Percentiles rank a stretch among this genome's conserved stretches.
Conservation (phyloP, 192 early-diverging fungal species). For the Spinellus fusiger region DNA sequence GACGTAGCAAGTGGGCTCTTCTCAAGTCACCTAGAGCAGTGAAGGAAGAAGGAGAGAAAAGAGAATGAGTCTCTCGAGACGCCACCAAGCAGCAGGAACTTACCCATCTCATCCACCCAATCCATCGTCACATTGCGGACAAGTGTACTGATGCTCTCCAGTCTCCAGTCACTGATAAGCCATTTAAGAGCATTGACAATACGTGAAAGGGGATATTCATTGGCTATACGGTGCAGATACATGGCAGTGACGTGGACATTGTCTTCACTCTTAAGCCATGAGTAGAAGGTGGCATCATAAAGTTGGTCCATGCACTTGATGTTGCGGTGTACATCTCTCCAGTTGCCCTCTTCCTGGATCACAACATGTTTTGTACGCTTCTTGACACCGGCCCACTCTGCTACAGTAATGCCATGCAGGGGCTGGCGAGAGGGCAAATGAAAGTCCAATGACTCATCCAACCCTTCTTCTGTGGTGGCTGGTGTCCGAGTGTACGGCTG, state of each 20-base stretch:
- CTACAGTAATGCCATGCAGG: constrained; percentile 14
- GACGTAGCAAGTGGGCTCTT: constrained; percentile 38
- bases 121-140: constrained; percentile 66
- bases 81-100: neutral
- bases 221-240: constrained; percentile 68
- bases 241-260: constrained; percentile 65
- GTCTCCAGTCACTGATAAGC: constrained; percentile 67
- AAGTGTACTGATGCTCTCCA: constrained; percentile 63
- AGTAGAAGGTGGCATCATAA: constrained; percentile 71
- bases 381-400: constrained; percentile 18
- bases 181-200: constrained; percentile 73
- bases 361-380: neutral
- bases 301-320: constrained; percentile 71
- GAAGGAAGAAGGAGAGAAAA: neutral
- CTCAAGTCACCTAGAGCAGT: constrained; percentile 36
- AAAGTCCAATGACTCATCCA: constrained; percentile 8
- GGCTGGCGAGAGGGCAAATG: constrained; percentile 20
- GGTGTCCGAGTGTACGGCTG: neutral
- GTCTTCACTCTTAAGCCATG: constrained; percentile 70
- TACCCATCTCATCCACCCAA: constrained; percentile 54
- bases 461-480: neutral
- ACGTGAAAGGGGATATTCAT: constrained; percentile 66
- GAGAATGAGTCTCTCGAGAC: neutral
- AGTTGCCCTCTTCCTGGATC: constrained; percentile 24
- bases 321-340: constrained; percentile 69